A percentile compares a stretch with the other conserved stretches of the same genome.
phyloP scores from a whole-genome alignment of 2,329 filamentous ascomycete genomes.

The Grosmannia clavigera region DNA sequence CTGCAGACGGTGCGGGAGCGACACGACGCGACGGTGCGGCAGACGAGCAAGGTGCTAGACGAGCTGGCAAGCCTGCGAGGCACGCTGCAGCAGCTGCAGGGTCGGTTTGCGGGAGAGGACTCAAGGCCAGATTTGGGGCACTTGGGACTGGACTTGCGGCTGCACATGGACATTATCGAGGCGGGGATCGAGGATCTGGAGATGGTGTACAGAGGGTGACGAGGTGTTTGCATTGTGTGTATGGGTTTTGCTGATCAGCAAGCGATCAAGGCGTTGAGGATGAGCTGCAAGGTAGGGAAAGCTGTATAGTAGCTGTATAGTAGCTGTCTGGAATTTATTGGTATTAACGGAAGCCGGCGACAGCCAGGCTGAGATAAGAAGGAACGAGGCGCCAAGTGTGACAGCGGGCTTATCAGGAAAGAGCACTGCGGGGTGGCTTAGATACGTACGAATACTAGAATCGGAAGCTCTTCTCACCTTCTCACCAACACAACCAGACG shows the following conservation, averaged over 20 bases:
- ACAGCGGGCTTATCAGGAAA: no score
- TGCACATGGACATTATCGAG: conserved; percentile 8
- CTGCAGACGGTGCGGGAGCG: conserved; percentile 1
- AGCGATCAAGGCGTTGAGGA: no score
- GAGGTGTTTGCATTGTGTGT: not conserved
- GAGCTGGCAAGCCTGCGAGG: conserved; percentile 5
- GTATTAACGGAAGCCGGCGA: not conserved
- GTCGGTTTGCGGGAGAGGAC: not conserved
- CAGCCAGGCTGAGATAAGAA: not conserved
- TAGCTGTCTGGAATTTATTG: not conserved
- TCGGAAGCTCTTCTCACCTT: no score
- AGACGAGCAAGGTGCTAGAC: conserved; percentile 1
- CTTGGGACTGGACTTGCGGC: conserved; percentile 3
- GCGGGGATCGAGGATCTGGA: conserved; percentile 5
- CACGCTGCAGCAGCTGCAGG: conserved; percentile 1
- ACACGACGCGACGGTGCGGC: conserved; percentile 1
- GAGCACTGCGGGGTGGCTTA: no score
- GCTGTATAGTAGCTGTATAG: no score
- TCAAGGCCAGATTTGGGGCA: not conserved
- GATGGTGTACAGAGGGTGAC: not conserved
- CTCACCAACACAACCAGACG: no score
- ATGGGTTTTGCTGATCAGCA: no score
- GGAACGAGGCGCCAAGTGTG: not conserved
- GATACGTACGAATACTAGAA: no score
- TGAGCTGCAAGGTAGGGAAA: no score